Base-by-base conservation (phyloP, 208 protist species). In the Leishmania guyanensis region DNA sequence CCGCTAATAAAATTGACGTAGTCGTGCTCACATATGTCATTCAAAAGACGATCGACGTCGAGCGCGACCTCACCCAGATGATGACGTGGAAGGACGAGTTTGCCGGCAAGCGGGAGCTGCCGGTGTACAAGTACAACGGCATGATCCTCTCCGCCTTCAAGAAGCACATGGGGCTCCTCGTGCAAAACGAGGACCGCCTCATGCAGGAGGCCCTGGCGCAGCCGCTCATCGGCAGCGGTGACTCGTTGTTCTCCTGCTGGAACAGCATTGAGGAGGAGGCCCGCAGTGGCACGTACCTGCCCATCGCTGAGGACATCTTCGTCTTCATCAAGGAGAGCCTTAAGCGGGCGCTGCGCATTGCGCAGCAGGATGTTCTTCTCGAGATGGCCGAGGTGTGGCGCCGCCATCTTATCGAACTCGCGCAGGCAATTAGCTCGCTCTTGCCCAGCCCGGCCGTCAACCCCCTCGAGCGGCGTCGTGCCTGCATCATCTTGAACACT, bases 41-140 rank as follows among this genome's bases (percentile, higher is more conserved):
- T 39, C 94, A 98, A 69, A 98, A 98, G 68, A 98, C 96, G 1
- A 95, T 98, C 76, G 95, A 97, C 53, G 93, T 99, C 75, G 98
- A 99, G 88, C 92, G 94, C 53, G 92, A 98, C 66, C 70, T 98
- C 26, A 97, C 91, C 46, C 89, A 91, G 58, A 78, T 88, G 77
- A 96, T 98, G 88, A 86, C 90, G 54, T 93, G 89, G 89, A 91
- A 91, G 75, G 90, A 96, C 33, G 90, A 94, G 54, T 94, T 96
- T 79, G 84, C 91, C 2, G 87, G 84, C 8, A 68, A 84, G 22
- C 83, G 81, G 43, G 85, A 87, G 64, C 81, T 96, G 16, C 92
- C 93, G 16, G 88, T 95, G 73, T 97, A 98, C 86, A 79, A 80
- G 53, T 97, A 95, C 88, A 95, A 93, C 79, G 91, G 91, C 75